Percentiles rank a stretch among this genome's conserved stretches.
Evolutionary conservation across 331 rosid species (phyloP).

Genomic region (Cucumis variabilis): DNA sequence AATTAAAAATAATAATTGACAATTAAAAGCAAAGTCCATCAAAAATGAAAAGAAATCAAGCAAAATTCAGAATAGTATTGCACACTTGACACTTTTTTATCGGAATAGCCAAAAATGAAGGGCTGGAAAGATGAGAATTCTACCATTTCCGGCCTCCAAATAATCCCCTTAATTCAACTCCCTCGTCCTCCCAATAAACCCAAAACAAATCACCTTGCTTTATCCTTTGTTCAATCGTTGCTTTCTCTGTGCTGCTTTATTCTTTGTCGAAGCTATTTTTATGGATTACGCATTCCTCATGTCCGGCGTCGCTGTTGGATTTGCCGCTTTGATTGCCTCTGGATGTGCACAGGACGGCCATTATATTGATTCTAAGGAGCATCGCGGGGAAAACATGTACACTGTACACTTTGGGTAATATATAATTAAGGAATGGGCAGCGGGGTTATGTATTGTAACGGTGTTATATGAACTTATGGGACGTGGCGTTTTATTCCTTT

Average conservation of each 20-base stretch:
- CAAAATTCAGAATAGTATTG: too few species aligned
- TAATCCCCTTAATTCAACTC: neutral
- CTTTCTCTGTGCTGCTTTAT: slow-evolving; percentile 55
- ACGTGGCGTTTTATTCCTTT: slow-evolving; percentile 41
- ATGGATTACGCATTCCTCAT: slow-evolving; percentile 81
- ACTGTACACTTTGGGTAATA: neutral
- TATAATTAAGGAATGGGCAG: slow-evolving; percentile 60
- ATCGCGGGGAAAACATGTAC: slow-evolving; percentile 54
- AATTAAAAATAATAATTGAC: too few species aligned
- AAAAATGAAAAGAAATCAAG: too few species aligned
- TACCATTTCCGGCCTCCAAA: neutral
- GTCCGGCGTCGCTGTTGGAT: slow-evolving; percentile 84
- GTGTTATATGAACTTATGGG: neutral
- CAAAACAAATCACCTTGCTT: slow-evolving; percentile 47
- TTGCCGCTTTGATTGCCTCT: slow-evolving; percentile 75
- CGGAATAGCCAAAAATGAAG: neutral
- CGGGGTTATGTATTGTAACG: slow-evolving; percentile 38
- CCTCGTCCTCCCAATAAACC: neutral
- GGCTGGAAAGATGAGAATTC: neutral
- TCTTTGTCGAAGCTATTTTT: slow-evolving; percentile 74
- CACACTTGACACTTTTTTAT: too few species aligned
- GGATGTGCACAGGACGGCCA: slow-evolving; percentile 77
- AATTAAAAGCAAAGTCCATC: too few species aligned
- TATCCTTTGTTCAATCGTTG: neutral
- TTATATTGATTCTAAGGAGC: slow-evolving; percentile 46